phyloP scores from a whole-genome alignment of 306 rosid species.

The Vigna radiata region DNA sequence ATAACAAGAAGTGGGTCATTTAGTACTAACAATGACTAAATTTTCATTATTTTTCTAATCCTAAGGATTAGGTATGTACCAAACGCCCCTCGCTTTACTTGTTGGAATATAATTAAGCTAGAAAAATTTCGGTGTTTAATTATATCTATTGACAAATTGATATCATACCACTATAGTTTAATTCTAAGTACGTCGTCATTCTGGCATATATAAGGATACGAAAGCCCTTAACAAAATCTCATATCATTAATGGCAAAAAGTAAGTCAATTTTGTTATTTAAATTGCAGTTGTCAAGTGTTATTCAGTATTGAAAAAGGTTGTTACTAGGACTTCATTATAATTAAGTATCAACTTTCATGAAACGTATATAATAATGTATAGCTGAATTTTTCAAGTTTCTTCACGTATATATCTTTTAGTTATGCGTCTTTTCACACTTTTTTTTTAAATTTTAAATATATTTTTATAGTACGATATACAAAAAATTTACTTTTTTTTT shows the following conservation, averaged over 20 bases:
- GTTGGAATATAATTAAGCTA: not conserved
- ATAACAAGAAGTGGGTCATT: constrained; percentile 17
- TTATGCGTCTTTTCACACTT: no score
- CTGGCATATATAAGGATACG: constrained; percentile 5
- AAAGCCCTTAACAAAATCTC: constrained; percentile 21
- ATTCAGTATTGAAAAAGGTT: not conserved
- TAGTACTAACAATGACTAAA: not conserved
- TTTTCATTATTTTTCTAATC: not conserved
- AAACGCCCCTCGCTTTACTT: constrained; percentile 3
- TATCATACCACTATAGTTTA: not conserved
- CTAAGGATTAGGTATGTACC: constrained; percentile 36
- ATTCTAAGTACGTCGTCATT: not conserved
- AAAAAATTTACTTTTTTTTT: not conserved
- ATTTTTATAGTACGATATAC: not conserved
- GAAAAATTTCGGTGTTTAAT: constrained; percentile 15
- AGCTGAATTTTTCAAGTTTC: no score
- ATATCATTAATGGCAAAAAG: not conserved
- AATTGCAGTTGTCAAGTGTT: constrained; percentile 11
- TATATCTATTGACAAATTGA: constrained; percentile 1
- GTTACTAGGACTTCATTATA: not conserved
- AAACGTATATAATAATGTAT: no score
- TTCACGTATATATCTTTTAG: no score
- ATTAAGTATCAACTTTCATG: no score
- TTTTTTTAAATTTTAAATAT: not conserved
- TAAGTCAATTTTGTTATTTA: constrained; percentile 1